phyloP scores from a whole-genome alignment of 768 basidiomycete genomes.

The Mycena vitilis region DNA sequence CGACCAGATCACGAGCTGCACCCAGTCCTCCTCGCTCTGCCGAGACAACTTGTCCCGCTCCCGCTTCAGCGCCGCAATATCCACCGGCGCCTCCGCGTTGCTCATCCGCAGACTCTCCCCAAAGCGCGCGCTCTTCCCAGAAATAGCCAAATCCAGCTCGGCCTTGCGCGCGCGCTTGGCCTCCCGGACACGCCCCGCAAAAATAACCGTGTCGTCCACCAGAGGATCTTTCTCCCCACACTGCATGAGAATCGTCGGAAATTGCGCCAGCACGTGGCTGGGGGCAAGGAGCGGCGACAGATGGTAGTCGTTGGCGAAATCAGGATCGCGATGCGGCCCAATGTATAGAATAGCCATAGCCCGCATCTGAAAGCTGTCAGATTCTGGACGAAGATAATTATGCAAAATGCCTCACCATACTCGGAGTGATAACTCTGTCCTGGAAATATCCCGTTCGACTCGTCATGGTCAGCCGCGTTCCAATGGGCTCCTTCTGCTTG shows the following conservation, averaged over 20 bases:
- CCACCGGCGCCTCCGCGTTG: constrained; percentile 47
- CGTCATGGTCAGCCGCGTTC: constrained; percentile 94
- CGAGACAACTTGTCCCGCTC: constrained; percentile 70
- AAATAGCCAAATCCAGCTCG: constrained; percentile 73
- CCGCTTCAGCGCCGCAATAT: constrained; percentile 56
- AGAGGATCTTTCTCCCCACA: constrained; percentile 96
- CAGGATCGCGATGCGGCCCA: constrained; percentile 92
- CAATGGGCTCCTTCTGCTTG: constrained; percentile 71
- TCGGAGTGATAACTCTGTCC: constrained; percentile 92
- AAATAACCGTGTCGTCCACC: constrained; percentile 97
- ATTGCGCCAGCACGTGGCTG: constrained; percentile 83
- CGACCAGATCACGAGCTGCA: constrained; percentile 91
- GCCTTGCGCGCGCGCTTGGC: constrained; percentile 88
- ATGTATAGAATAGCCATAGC: constrained; percentile 99
- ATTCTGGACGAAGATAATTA: constrained; percentile 15
- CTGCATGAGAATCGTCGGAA: constrained; percentile 93
- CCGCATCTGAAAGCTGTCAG: constrained; percentile 81
- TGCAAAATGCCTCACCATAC: constrained; percentile 77
- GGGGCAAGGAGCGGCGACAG: constrained; percentile 96
- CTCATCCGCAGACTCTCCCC: constrained; percentile 76
- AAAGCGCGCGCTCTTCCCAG: constrained; percentile 71
- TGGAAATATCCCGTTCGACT: constrained; percentile 94
- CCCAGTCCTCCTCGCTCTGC: constrained; percentile 94
- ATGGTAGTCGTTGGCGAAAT: constrained; percentile 95
- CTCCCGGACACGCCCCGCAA: constrained; percentile 93